Percentiles rank a stretch among this genome's conserved stretches.
Evolutionary conservation across 495 filamentous ascomycete species (phyloP).

Genomic region (Neurospora sp.): DNA sequence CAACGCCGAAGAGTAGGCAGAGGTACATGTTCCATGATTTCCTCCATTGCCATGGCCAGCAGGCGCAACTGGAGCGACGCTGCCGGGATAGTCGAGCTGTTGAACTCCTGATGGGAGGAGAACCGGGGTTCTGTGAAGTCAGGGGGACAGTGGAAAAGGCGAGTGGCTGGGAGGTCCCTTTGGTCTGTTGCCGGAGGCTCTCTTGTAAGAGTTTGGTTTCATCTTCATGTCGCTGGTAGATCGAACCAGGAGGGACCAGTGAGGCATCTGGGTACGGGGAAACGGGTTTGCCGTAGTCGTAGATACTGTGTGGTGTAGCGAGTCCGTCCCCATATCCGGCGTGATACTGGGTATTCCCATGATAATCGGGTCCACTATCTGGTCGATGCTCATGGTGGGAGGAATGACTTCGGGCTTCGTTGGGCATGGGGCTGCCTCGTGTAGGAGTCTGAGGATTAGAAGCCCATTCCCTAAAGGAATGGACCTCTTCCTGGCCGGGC

Average conservation of each 20-base stretch:
- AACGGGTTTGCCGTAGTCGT: neutral
- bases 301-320: neutral
- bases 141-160: neutral
- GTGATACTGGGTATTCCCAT: neutral
- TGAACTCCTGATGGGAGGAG: neutral
- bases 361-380: neutral
- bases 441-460: neutral
- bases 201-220: neutral
- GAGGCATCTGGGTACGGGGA: neutral
- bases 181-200: neutral
- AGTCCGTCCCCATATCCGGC: neutral
- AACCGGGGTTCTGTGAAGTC: neutral
- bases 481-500: neutral
- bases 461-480: neutral
- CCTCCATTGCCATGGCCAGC: constrained; percentile 11
- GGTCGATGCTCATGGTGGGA: neutral
- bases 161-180: neutral
- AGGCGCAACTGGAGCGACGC: neutral
- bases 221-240: neutral
- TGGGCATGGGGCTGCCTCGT: neutral
- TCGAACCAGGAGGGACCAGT: neutral
- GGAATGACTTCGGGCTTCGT: neutral
- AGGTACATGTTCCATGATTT: constrained; percentile 25
- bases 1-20: constrained; percentile 22
- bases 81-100: neutral